These are phyloP conservation scores for Biscogniauxia mediterranea DNA, from an alignment of 2,329 filamentous ascomycete species.

Conservation along the genomic window DNA sequence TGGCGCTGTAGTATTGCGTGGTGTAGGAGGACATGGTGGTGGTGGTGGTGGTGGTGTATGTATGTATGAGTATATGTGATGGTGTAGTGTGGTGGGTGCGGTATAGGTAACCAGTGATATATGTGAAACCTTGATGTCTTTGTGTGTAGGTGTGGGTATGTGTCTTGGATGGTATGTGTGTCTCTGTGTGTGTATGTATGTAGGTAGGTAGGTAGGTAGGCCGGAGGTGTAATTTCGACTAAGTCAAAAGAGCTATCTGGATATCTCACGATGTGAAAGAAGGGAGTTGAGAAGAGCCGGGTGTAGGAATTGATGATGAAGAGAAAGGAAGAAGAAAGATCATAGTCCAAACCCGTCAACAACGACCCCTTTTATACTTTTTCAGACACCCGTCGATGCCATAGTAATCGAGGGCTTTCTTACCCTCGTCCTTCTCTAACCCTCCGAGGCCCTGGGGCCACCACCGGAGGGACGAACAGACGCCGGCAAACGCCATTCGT, in stretches of 20 bases:
- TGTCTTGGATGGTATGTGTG: background rate
- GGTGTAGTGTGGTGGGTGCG: slow-evolving; percentile 8
- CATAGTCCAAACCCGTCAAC: slow-evolving; percentile 42
- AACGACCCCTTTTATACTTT: slow-evolving; percentile 64
- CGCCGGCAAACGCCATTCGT: slow-evolving; percentile 16
- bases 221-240: slow-evolving; percentile 16
- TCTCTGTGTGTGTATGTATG: background rate
- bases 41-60: slow-evolving; percentile 17
- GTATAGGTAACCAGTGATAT: slow-evolving; percentile 7
- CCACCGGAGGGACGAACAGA: background rate
- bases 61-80: slow-evolving; percentile 11
- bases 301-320: slow-evolving; percentile 37
- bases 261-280: slow-evolving; percentile 16
- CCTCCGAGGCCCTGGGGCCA: background rate
- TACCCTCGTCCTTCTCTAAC: slow-evolving; percentile 6
- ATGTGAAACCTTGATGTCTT: slow-evolving; percentile 8
- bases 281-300: slow-evolving; percentile 26
- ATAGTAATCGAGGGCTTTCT: slow-evolving; percentile 1
- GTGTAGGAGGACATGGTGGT: slow-evolving; percentile 58
- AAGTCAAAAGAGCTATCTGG: slow-evolving; percentile 11
- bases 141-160: slow-evolving; percentile 11
- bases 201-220: slow-evolving; percentile 3
- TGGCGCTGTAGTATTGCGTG: slow-evolving; percentile 58
- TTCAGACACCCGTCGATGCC: slow-evolving; percentile 24
- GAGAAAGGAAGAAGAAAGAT: slow-evolving; percentile 54